Evolutionary conservation across 306 rosid genomes (phyloP), one percentile per base, ranked within the genome.

Genomic region (Glycyrrhiza uralensis): DNA sequence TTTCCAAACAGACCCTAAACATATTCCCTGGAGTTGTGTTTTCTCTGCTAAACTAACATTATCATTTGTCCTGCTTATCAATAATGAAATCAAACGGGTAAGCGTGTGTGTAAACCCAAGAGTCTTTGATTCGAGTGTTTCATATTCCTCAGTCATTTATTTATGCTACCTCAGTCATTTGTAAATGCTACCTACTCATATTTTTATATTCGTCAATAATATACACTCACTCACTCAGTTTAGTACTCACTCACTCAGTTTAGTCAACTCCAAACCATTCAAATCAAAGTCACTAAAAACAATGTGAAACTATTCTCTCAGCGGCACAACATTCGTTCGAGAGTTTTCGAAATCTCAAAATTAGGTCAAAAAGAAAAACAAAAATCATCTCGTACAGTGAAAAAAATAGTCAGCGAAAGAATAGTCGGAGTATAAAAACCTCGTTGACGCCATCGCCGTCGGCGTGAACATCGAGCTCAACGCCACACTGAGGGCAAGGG

Each of bases 401-500:
- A 22, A 22, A 62, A 46, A 46, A 29, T 14, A 2, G 29, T 2
- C 17, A 15, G 28, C 6, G 45, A 67, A 66, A 63, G 5, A 12
- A 63, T 12, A 0, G 23, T 17, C 6, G 8, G 2, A 32, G 29
- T 29, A n/a, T n/a, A 2, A 4, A 67, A 41, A 79, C 83, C 83
- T 79, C 83, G 32, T 79, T 72, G 41, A 72, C 58, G 17, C 66
- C 75, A 39, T 71, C 75, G 44, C 19, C 9, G 54, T 33, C 78
- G 11, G 55, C 89, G 4, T 87, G 83, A 22, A 82, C 86, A 8
- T 92, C 88, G 13, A 87, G 90, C 78, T 79, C 88, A 73, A 78
- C 87, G 14, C 70, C 74, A 28, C 97, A 92, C 72, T 87, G 93
- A 11, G 94, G 96, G 67, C 97, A 92, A 33, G 81, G 55, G 57